Base-by-base conservation (phyloP, 2,329 filamentous ascomycete genomes). In the Paraphoma sp. region DNA sequence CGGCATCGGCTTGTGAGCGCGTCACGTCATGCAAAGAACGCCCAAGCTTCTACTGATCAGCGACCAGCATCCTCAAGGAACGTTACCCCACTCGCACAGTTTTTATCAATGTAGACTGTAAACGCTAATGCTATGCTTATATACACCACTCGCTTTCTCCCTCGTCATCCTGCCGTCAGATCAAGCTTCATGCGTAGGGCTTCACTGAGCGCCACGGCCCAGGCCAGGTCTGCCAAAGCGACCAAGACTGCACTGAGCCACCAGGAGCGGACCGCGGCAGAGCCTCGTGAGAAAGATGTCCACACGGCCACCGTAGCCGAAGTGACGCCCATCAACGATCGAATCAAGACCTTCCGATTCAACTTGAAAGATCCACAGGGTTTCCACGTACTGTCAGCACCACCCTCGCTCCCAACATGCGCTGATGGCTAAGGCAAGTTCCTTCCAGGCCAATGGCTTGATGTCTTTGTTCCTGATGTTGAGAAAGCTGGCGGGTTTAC, bases 371-470 rank as follows among this genome's bases (percentile, higher is more conserved):
- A 81, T 42, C 76, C 79, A 60, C 75, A 73, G 57, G 76, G 68
- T 56, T 78, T 86, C 62, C 80, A 82, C 71, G 86, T 86, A 78
- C 63, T 62, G 56, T 57, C 57, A 54, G 56, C 50, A 62, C 64
- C 65, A 61, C 65, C 61, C 65, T 57, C 54, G 63, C 65, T 59
- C 52, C 54, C 64, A 51, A 66, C 65, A 58, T 63, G 55, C 59
- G 65, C 68, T 73, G 67, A 72, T 70, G 62, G 65, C 59, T 62
- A 61, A 62, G 59, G 52, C 62, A 75, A 90, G 83, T 96, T 95
- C 77, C 82, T 87, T 6, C 87, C 93, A 5, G 93, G 93, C 51
- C 93, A 96, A 81, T 97, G 92, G 91, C 83, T 97, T 53, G 93
- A 97, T 73, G 88, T 92, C 6, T 89, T 90, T 73, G 84, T 92